Conservation (phyloP, 345 rosid species). For the Pelargonium nanum region DNA sequence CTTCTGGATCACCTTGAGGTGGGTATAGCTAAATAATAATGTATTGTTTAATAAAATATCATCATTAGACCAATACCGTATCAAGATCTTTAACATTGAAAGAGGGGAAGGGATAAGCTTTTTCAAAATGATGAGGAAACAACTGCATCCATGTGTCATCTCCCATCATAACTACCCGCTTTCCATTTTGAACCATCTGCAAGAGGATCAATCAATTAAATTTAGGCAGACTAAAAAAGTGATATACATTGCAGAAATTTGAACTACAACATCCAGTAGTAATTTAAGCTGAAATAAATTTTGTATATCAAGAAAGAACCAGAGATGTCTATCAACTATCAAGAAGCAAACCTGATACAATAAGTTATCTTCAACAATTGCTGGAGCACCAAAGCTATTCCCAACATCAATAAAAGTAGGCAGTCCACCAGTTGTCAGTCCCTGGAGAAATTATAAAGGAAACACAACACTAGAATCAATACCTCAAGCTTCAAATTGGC, state of each 20-base stretch:
- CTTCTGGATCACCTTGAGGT: background rate
- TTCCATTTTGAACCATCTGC: conserved; percentile 68
- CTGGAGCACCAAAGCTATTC: conserved; percentile 92
- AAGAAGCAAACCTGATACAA: conserved; percentile 58
- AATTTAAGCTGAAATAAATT: no score
- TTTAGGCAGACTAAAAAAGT: background rate
- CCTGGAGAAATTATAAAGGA: conserved; percentile 30
- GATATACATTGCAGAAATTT: background rate
- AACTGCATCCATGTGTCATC: conserved; percentile 89
- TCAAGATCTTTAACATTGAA: conserved; percentile 90
- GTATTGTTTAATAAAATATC: background rate
- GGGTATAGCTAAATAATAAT: background rate
- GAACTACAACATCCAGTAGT: background rate
- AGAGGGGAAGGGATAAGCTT: conserved; percentile 85
- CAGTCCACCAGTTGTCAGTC: conserved; percentile 85
- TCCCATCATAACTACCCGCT: conserved; percentile 87
- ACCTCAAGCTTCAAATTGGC: background rate
- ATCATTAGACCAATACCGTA: conserved; percentile 41
- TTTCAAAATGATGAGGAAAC: conserved; percentile 78
- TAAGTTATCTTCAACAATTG: conserved; percentile 79
- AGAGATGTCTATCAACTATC: no score
- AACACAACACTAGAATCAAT: background rate
- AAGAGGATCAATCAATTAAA: conserved; percentile 2
- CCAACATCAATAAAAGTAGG: conserved; percentile 93
- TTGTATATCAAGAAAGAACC: background rate